Percentiles rank a stretch among this genome's conserved stretches.
Evolutionary conservation across 2,329 filamentous ascomycete genomes (phyloP).

Genomic region (Fusarium verticillioides): DNA sequence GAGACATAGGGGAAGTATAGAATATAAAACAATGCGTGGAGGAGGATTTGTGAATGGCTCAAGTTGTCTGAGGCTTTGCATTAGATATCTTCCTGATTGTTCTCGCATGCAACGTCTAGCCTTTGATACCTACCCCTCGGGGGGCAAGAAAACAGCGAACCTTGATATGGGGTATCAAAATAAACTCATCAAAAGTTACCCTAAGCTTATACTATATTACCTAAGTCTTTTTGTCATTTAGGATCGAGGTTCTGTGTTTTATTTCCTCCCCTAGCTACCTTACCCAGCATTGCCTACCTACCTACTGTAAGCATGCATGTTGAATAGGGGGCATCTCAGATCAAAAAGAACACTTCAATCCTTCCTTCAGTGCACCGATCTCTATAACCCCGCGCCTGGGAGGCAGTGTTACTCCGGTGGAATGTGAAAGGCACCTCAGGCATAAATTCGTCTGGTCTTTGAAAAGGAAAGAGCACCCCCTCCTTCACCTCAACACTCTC

Average conservation of each 20-base stretch:
- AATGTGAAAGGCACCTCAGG: neutral
- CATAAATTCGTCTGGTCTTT: neutral
- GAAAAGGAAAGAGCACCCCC: neutral
- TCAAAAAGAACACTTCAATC: neutral
- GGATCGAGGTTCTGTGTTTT: too few species aligned
- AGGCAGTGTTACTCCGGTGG: neutral
- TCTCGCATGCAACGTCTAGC: neutral
- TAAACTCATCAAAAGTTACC: too few species aligned
- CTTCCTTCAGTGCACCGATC: too few species aligned
- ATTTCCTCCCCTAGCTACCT: too few species aligned
- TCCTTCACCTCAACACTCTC: neutral
- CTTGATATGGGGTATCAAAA: too few species aligned
- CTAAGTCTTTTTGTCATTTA: too few species aligned
- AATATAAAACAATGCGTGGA: too few species aligned
- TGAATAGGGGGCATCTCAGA: neutral
- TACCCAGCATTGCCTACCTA: too few species aligned
- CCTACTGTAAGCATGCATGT: too few species aligned
- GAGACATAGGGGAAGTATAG: accelerated
- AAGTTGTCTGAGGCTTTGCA: neutral
- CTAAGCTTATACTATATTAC: too few species aligned
- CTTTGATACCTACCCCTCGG: neutral
- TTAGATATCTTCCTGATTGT: neutral
- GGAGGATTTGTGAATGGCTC: accelerated
- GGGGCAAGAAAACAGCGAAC: too few species aligned
- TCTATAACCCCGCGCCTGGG: neutral